phyloP scores from a whole-genome alignment of 2,329 filamentous ascomycete genomes.

The Cytospora piceicola region DNA sequence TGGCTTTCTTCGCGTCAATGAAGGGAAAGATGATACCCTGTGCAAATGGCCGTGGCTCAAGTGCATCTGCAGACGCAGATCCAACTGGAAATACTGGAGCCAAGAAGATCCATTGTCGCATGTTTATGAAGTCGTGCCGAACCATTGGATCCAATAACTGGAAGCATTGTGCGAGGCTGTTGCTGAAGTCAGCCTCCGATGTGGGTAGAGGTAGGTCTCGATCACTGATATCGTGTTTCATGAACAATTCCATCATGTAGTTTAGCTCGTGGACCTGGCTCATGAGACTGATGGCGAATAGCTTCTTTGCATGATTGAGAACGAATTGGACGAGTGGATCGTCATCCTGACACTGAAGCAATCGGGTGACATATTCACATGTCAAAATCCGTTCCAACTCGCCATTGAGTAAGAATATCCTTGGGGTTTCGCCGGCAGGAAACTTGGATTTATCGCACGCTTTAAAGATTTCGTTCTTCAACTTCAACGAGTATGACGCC shows the following conservation, averaged over 20 bases:
- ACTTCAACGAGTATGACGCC: too few relatives aligned
- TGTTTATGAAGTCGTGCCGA: background rate
- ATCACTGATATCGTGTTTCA: background rate
- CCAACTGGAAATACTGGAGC: background rate
- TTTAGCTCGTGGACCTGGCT: background rate
- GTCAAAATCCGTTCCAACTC: too few relatives aligned
- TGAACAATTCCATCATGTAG: background rate
- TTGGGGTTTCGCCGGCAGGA: too few relatives aligned
- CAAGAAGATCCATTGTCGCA: background rate
- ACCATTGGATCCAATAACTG: too few relatives aligned
- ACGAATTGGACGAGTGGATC: background rate
- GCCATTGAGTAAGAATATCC: too few relatives aligned
- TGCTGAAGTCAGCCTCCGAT: background rate
- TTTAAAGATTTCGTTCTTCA: too few relatives aligned
- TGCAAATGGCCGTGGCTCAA: too few relatives aligned
- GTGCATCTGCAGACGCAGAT: background rate
- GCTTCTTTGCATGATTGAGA: background rate
- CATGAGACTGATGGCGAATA: slow-evolving; percentile 9
- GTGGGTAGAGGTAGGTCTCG: background rate
- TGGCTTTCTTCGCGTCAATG: background rate
- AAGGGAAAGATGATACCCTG: background rate
- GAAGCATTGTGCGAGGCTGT: too few relatives aligned
- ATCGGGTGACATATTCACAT: too few relatives aligned
- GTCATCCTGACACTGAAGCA: too few relatives aligned
- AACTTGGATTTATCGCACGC: too few relatives aligned